phyloP scores from a whole-genome alignment of 2,329 filamentous ascomycete species.

The Phyllosticta paracitricarpa region DNA sequence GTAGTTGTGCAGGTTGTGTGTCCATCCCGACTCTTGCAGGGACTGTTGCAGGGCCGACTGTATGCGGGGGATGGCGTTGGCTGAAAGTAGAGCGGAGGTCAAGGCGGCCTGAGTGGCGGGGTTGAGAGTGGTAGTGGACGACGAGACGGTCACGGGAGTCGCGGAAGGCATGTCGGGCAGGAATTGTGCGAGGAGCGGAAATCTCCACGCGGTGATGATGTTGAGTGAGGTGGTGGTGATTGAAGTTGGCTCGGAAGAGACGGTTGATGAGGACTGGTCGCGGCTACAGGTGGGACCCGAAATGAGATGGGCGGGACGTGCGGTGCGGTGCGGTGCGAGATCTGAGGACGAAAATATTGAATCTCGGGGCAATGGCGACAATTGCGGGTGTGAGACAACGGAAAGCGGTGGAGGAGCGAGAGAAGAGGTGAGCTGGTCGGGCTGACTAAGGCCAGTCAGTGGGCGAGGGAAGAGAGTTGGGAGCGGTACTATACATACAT shows the following conservation, averaged over 20 bases:
- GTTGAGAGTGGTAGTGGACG: conserved; percentile 31
- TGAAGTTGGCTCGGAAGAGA: not conserved
- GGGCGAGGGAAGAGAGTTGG: not conserved
- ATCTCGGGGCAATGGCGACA: not conserved
- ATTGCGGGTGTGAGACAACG: not conserved
- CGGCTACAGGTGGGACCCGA: not conserved
- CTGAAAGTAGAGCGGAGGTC: conserved; percentile 35
- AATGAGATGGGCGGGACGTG: not conserved
- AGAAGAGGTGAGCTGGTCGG: not conserved
- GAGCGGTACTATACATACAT: not conserved
- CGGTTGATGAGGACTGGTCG: not conserved
- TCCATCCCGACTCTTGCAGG: conserved; percentile 50
- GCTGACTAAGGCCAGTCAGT: too few species aligned
- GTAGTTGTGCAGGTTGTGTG: conserved; percentile 44
- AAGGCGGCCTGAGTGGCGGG: conserved; percentile 33
- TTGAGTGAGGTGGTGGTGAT: not conserved
- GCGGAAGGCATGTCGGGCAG: conserved; percentile 11
- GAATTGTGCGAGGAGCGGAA: not conserved
- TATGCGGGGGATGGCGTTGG: conserved; percentile 44
- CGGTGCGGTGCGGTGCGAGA: not conserved
- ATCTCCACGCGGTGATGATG: too few species aligned
- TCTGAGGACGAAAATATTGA: not conserved
- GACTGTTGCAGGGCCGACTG: conserved; percentile 44
- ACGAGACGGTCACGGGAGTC: conserved; percentile 18
- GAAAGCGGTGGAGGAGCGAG: not conserved